A percentile compares a stretch with the other conserved stretches of the same genome.
phyloP scores from a whole-genome alignment of 306 rosid species.

The Vigna nakashimae region DNA sequence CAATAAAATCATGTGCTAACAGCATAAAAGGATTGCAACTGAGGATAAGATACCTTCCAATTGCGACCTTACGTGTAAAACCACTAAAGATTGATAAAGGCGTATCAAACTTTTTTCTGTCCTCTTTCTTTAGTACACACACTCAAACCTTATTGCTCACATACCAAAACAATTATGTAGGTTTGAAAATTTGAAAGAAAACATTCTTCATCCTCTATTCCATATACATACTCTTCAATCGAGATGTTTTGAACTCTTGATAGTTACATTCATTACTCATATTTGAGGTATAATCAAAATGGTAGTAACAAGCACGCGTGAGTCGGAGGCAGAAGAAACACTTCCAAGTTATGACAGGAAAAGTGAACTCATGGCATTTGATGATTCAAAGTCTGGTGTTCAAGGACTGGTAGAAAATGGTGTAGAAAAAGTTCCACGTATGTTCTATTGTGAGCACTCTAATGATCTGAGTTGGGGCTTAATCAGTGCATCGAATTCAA shows the following conservation, averaged over 20 bases:
- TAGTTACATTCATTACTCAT: background rate
- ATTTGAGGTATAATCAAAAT: slow-evolving; percentile 25
- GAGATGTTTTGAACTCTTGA: slow-evolving; percentile 6
- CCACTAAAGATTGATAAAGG: background rate
- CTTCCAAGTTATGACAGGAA: slow-evolving; percentile 32
- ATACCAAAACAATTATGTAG: background rate
- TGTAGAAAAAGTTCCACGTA: slow-evolving; percentile 32
- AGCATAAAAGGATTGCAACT: background rate
- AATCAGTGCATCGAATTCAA: slow-evolving; percentile 24
- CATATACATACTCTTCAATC: slow-evolving; percentile 13
- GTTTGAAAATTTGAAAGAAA: background rate
- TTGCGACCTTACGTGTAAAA: background rate
- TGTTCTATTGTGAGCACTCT: slow-evolving; percentile 39
- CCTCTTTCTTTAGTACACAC: background rate
- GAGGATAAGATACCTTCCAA: background rate
- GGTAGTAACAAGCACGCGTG: slow-evolving; percentile 2
- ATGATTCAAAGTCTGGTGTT: slow-evolving; percentile 42
- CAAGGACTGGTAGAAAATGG: slow-evolving; percentile 39
- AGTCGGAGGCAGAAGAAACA: background rate
- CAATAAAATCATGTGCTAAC: too few relatives aligned
- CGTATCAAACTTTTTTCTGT: background rate
- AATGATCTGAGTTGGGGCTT: background rate
- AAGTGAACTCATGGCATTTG: slow-evolving; percentile 30
- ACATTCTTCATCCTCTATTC: slow-evolving; percentile 3
- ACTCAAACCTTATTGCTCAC: background rate